Conservation (phyloP, 176 grass and related monocot species). For the Sorghum bicolor region Sorghum_bicolor_NCBIv3 NC_012872.2:72802501-72803000, state of each 20-base stretch:
- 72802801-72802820: slow-evolving; percentile 9
- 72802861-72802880: neutral
- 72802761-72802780: slow-evolving; percentile 6
- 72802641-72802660: slow-evolving; percentile 73
- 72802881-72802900: neutral
- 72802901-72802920: slow-evolving; percentile 21
- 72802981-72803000: neutral
- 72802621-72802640: slow-evolving; percentile 86
- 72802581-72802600: slow-evolving; percentile 52
- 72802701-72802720: neutral
- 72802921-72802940: neutral
- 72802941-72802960: neutral
- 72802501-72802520: slow-evolving; percentile 23
- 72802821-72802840: neutral
- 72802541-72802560: slow-evolving; percentile 79
- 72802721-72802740: neutral
- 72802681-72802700: slow-evolving; percentile 76
- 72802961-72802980: neutral
- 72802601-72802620: slow-evolving; percentile 93
- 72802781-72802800: neutral
- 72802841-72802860: neutral
- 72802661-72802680: slow-evolving; percentile 92
- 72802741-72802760: neutral
- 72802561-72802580: slow-evolving; percentile 72
- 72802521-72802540: slow-evolving; percentile 52